Conservation (phyloP, 2,329 filamentous ascomycete genomes). For the Aspergillus persii region DNA sequence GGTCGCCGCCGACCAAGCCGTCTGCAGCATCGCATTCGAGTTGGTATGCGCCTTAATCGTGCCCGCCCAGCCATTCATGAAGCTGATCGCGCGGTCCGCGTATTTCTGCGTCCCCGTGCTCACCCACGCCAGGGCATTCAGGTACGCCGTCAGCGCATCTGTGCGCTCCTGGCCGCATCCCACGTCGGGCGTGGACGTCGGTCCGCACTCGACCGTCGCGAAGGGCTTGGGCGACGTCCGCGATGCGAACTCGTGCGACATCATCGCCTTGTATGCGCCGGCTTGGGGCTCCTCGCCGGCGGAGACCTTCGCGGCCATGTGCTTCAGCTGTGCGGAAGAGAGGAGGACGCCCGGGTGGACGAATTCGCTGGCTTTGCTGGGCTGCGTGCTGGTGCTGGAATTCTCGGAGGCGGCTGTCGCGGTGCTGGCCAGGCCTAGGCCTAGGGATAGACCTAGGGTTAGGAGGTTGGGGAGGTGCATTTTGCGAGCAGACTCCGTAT, state of each 20-base stretch:
- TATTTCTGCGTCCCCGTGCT: conserved; percentile 20
- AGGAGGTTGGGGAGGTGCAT: background rate
- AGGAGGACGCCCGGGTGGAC: background rate
- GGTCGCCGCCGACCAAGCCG: conserved; percentile 27
- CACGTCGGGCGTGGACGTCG: conserved; percentile 25
- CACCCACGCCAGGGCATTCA: conserved; percentile 26
- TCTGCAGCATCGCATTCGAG: conserved; percentile 29
- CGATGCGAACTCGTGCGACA: background rate
- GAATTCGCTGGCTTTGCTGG: background rate
- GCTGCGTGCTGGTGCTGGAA: background rate
- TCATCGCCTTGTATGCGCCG: background rate
- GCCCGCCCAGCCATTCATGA: conserved; percentile 28
- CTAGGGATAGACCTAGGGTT: background rate
- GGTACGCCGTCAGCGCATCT: conserved; percentile 29
- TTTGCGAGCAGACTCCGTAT: background rate
- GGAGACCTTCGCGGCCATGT: background rate
- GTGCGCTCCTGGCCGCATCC: conserved; percentile 27
- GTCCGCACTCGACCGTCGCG: conserved; percentile 25
- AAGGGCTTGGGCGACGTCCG: conserved; percentile 6
- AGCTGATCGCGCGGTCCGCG: conserved; percentile 25
- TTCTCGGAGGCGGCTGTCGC: background rate
- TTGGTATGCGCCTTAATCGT: conserved; percentile 24
- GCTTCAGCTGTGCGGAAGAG: background rate
- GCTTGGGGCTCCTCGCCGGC: background rate
- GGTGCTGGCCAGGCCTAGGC: background rate